Evolutionary conservation across 2,329 filamentous ascomycete genomes (phyloP).

Genomic region (Thielaviopsis euricoi): DNA sequence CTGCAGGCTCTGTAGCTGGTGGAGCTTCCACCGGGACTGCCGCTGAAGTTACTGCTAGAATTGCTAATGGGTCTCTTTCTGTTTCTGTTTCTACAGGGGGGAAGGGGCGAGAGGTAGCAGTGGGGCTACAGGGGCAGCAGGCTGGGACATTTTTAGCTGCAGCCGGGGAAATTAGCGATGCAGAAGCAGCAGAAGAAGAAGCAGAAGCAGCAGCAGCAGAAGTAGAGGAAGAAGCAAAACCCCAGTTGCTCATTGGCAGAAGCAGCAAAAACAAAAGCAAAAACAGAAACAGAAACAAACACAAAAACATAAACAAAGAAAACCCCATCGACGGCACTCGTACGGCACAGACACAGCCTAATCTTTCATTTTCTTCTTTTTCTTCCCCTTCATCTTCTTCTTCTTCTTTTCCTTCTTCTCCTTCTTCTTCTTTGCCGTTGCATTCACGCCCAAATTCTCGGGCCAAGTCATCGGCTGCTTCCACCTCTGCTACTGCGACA

Average conservation of each 20-base stretch:
- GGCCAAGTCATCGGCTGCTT: neutral
- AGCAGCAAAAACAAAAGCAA: neutral
- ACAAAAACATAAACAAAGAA: neutral
- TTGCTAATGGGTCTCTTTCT: neutral
- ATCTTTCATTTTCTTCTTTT: neutral
- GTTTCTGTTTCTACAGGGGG: neutral
- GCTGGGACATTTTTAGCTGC: neutral
- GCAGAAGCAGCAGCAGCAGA: too few species aligned
- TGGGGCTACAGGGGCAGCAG: neutral
- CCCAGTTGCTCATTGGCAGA: too few species aligned
- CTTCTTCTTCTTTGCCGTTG: neutral
- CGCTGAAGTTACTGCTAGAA: neutral
- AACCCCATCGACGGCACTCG: neutral
- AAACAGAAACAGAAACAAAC: neutral
- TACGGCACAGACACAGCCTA: neutral
- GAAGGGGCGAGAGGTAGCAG: neutral
- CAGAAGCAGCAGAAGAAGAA: neutral
- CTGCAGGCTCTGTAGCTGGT: neutral
- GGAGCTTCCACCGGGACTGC: neutral
- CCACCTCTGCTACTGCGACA: neutral
- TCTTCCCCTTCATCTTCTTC: neutral
- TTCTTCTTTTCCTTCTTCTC: neutral
- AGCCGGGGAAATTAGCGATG: neutral
- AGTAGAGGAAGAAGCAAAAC: neutral
- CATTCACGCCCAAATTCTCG: neutral